Evolutionary conservation across 2,329 filamentous ascomycete genomes (phyloP).

Genomic region (Leptographium flavum): DNA sequence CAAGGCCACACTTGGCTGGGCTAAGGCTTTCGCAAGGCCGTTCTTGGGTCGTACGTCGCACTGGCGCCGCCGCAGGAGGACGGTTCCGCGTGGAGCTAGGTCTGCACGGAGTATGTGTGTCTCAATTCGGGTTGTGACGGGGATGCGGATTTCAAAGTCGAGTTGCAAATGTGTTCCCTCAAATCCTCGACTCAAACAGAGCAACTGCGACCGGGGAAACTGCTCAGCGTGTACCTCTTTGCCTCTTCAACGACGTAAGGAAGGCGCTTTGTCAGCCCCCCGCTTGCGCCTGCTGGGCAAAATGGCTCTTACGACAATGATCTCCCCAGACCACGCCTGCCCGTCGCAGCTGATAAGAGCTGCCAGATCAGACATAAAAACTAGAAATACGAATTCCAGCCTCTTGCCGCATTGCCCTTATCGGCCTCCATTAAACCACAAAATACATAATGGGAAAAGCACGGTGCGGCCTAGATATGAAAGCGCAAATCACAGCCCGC

Average conservation of each 20-base stretch:
- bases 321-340: not conserved
- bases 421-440: constrained; percentile 18
- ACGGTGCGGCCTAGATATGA: not conserved
- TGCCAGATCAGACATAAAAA: constrained; percentile 4
- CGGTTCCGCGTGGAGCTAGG: not conserved
- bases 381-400: constrained; percentile 3
- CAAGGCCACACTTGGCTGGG: not conserved
- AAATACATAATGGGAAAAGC: constrained; percentile 23
- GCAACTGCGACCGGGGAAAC: no score
- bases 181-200: no score
- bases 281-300: not conserved
- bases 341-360: constrained; percentile 9
- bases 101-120: not conserved
- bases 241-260: no score
- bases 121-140: no score
- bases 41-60: not conserved
- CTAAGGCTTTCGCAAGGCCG: constrained; percentile 3
- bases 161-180: no score
- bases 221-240: no score
- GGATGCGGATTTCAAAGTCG: no score
- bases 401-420: constrained; percentile 19
- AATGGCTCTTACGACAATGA: not conserved
- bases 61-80: not conserved
- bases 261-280: not conserved
- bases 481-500: constrained; percentile 2